Conservation (phyloP, 768 basidiomycete species). For the Podaxis sp. region DNA sequence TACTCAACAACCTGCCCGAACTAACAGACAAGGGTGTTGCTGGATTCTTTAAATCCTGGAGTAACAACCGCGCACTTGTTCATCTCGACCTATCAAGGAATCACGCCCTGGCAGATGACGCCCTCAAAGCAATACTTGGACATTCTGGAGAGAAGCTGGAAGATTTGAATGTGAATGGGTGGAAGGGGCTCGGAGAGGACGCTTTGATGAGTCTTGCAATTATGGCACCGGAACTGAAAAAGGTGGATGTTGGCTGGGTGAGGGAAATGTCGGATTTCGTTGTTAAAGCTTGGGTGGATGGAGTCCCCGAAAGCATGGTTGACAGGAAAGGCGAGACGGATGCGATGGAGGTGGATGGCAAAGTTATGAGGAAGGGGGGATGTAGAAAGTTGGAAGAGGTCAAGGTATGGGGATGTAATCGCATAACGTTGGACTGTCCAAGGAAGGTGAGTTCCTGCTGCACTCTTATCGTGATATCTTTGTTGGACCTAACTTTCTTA, state of each 20-base stretch:
- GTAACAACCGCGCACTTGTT: conserved; percentile 42
- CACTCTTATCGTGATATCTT: not conserved
- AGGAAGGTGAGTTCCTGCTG: conserved; percentile 29
- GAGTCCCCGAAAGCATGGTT: conserved; percentile 12
- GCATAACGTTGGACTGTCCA: conserved; percentile 35
- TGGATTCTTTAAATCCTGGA: conserved; percentile 61
- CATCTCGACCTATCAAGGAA: conserved; percentile 63
- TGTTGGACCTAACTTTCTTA: not conserved
- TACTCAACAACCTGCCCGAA: conserved; percentile 49
- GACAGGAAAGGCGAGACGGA: conserved; percentile 6
- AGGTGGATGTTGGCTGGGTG: conserved; percentile 84
- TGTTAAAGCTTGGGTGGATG: conserved; percentile 61
- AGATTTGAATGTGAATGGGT: conserved; percentile 70
- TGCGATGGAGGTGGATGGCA: not conserved
- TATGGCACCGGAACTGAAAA: conserved; percentile 37
- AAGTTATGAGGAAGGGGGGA: conserved; percentile 21
- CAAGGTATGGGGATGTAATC: conserved; percentile 54
- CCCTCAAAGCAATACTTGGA: conserved; percentile 58
- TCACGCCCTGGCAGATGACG: conserved; percentile 40
- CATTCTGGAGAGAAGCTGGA: conserved; percentile 62
- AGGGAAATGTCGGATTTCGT: conserved; percentile 79
- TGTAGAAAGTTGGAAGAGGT: conserved; percentile 39
- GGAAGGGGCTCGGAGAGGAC: conserved; percentile 57
- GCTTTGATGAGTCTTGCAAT: conserved; percentile 30
- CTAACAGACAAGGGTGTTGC: conserved; percentile 71